Evolutionary conservation across 805 yeast genomes (phyloP).

Genomic region (Candida chauliodis): DNA sequence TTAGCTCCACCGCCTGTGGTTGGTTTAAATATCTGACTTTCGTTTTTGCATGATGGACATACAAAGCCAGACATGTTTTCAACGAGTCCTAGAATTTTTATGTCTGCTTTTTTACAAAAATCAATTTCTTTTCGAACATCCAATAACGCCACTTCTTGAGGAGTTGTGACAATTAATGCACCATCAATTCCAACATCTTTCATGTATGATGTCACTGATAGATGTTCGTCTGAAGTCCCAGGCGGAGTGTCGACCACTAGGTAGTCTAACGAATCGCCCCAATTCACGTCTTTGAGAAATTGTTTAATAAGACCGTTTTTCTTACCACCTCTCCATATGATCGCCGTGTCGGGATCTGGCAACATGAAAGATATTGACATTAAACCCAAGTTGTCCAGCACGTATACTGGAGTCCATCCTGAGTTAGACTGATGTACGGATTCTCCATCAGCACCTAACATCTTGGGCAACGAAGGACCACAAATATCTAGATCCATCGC

Average conservation of each 20-base stretch:
- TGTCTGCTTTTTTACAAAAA: constrained; percentile 88
- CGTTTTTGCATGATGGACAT: constrained; percentile 90
- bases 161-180: constrained; percentile 91
- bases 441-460: constrained; percentile 90
- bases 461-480: constrained; percentile 94
- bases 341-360: constrained; percentile 89
- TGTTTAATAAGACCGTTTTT: constrained; percentile 91
- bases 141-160: constrained; percentile 92
- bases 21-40: constrained; percentile 85
- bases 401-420: constrained; percentile 97
- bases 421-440: constrained; percentile 81
- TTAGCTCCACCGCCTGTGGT: constrained; percentile 96
- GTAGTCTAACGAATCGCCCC: constrained; percentile 83
- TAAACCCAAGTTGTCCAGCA: constrained; percentile 89
- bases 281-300: constrained; percentile 88
- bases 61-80: constrained; percentile 99
- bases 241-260: constrained; percentile 96
- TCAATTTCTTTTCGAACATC: constrained; percentile 96
- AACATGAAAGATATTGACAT: constrained; percentile 95
- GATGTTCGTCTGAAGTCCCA: constrained; percentile 96
- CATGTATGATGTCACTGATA: constrained; percentile 82
- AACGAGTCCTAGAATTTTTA: constrained; percentile 81
- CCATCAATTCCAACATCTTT: constrained; percentile 93
- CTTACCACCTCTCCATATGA: constrained; percentile 97
- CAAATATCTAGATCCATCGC: constrained; percentile 97